A percentile compares a stretch with the other conserved stretches of the same genome.
These are phyloP conservation scores for Collybiopsis confluens DNA, from an alignment of 768 basidiomycete genomes.

Conservation along the genomic window DNA sequence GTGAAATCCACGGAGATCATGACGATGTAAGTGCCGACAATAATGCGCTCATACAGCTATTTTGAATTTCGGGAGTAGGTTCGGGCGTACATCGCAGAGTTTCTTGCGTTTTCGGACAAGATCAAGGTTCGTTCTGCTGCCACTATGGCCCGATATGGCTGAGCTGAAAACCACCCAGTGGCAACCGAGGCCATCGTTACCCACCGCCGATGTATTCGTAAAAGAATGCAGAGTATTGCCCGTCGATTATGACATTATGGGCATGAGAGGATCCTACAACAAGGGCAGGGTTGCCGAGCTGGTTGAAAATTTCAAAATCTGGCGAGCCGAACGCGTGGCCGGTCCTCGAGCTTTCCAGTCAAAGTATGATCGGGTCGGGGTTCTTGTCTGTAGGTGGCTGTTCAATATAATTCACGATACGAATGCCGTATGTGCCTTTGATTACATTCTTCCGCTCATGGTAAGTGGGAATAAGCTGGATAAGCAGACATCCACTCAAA, in stretches of 20 bases:
- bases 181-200: constrained; percentile 58
- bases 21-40: constrained; percentile 53
- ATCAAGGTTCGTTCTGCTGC: constrained; percentile 46
- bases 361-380: constrained; percentile 75
- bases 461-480: constrained; percentile 31
- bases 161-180: constrained; percentile 34
- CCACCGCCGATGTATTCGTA: constrained; percentile 58
- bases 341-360: constrained; percentile 81
- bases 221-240: constrained; percentile 58
- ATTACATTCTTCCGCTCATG: constrained; percentile 80
- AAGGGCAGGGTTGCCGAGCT: constrained; percentile 54
- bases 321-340: constrained; percentile 67
- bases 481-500: not conserved
- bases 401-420: constrained; percentile 72
- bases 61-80: constrained; percentile 39
- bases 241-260: constrained; percentile 69
- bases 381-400: constrained; percentile 74
- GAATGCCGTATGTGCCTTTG: constrained; percentile 71
- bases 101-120: constrained; percentile 67
- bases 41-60: constrained; percentile 6
- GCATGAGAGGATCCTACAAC: constrained; percentile 63
- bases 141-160: not conserved
- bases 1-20: constrained; percentile 69
- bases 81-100: constrained; percentile 70
- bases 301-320: constrained; percentile 58